phyloP scores from a whole-genome alignment of 306 rosid species.

The Dryas octopetala region DNA sequence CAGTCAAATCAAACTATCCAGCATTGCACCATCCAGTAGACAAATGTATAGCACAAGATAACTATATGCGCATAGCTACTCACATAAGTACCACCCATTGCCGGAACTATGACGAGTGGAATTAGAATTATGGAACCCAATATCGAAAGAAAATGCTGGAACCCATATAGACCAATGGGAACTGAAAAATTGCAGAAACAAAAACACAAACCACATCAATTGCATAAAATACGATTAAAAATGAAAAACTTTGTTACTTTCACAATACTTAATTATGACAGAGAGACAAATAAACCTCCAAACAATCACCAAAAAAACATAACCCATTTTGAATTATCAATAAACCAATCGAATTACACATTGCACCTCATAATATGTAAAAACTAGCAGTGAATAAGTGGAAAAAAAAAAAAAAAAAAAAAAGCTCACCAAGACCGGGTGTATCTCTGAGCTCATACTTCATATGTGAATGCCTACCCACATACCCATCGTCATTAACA shows the following conservation, averaged over 20 bases:
- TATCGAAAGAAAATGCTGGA: slow-evolving; percentile 85
- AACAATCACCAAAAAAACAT: slow-evolving; percentile 1
- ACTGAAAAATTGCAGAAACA: slow-evolving; percentile 40
- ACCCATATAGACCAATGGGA: slow-evolving; percentile 79
- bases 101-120: slow-evolving; percentile 93
- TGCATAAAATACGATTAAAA: background rate
- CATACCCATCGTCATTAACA: slow-evolving; percentile 60
- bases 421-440: slow-evolving; percentile 78
- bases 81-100: slow-evolving; percentile 98
- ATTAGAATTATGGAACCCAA: slow-evolving; percentile 86
- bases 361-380: background rate
- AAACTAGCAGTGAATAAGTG: too few relatives aligned
- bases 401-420: background rate
- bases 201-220: slow-evolving; percentile 20
- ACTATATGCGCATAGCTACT: slow-evolving; percentile 30
- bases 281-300: background rate
- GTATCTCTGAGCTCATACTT: slow-evolving; percentile 90
- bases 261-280: background rate
- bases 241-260: background rate
- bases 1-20: slow-evolving; percentile 47
- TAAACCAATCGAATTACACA: background rate
- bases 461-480: slow-evolving; percentile 68
- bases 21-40: slow-evolving; percentile 15
- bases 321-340: background rate
- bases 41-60: background rate